Base-by-base conservation (phyloP, 1,139 yeast genomes). In the Magnusiomyces fungicola region DNA sequence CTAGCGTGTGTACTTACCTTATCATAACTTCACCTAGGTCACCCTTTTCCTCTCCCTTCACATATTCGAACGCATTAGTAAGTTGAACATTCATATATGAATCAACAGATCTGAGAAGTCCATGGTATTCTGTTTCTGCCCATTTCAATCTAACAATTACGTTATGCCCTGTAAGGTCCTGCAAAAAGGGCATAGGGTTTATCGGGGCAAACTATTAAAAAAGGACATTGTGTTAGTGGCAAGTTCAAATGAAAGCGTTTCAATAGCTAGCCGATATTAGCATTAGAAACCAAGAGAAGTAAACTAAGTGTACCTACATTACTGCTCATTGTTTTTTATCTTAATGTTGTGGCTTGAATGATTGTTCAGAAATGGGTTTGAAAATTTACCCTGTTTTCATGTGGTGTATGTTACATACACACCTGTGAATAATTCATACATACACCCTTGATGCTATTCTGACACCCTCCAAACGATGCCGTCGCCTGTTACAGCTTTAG, bases 81-180 rank as follows among this genome's bases (percentile, higher is more conserved):
- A 92, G 70, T 62, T 88, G 90, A 37, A 92, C 59, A 61, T 92
- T 94, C 92, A 94, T 92, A 69, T 92, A 94, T 59, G 88, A 87
- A 64, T 92, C 99, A 27, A 88, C 84, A 1, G 96, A 81, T 16
- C 81, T 69, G 45, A 92, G 74, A n/a, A 67, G 75, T 0, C 98
- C 98, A 53, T 72, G 76, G 68, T 92, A 92, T 64, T 89, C 95
- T n/a, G 96, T 85, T 56, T 79, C 79, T 62, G 89, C 92, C 85
- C 96, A 94, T 66, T 92, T 92, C 55, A 92, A 75, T 50, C 92
- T 78, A n/a, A 92, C 95, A n/a, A 83, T 69, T 16, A 92, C 89
- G 22, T 71, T 72, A 54, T 81, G 75, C 51, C 83, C 82, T 21
- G 84, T 73, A 44, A 92, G 76, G 23, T 84, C 82, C 55, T 83